Conservation (phyloP, 192 early-diverging fungal genomes). For the Dimargaris verticillata region DNA sequence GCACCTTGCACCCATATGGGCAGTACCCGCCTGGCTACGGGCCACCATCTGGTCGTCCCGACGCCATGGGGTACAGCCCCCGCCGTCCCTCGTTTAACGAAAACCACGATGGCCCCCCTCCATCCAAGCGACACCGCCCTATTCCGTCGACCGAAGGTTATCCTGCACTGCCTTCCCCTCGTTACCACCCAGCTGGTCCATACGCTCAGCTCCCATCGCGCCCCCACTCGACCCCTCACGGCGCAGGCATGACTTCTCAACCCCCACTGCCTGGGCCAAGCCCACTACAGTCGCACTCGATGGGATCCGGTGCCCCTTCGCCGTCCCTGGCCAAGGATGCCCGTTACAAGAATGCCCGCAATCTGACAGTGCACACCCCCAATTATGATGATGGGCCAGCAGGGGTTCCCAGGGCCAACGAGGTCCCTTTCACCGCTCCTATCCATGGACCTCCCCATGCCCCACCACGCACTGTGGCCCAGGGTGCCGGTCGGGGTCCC, state of each 20-base stretch:
- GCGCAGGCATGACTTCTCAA: not conserved
- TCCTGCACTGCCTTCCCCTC: constrained; percentile 4
- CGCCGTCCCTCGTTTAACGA: not conserved
- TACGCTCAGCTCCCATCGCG: not conserved
- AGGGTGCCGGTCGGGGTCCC: not conserved
- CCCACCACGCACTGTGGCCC: not conserved
- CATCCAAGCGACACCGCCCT: constrained; percentile 1
- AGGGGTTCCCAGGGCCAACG: not conserved
- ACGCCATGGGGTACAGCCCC: not conserved
- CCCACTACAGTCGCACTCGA: not conserved
- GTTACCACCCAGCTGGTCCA: not conserved
- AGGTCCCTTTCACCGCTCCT: constrained; percentile 2
- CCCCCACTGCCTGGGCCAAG: not conserved
- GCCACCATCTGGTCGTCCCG: not conserved
- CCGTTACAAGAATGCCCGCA: not conserved
- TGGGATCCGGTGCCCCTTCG: not conserved
- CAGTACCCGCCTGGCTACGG: not conserved
- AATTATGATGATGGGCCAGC: not conserved
- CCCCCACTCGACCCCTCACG: not conserved
- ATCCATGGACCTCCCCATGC: not conserved
- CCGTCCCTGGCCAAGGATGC: not conserved
- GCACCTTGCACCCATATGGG: not conserved
- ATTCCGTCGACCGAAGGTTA: not conserved
- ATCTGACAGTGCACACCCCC: constrained; percentile 8
- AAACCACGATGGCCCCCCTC: not conserved